Evolutionary conservation across 148 eudicot genomes (phyloP), one percentile per base, ranked within the genome.

Genomic region (Amaranthus hypochondriacus): DNA sequence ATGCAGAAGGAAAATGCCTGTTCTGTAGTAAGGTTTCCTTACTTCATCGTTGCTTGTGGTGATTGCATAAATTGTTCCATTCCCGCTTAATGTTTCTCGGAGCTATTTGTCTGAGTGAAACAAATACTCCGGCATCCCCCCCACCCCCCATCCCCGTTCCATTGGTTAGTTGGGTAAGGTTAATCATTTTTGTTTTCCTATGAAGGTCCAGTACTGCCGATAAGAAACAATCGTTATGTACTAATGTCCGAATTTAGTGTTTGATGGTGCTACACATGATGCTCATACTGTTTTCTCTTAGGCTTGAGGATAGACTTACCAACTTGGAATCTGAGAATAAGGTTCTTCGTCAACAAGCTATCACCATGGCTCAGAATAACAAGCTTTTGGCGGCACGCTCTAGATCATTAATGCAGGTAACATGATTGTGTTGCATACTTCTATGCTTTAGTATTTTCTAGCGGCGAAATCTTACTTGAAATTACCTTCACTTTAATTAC

Each of bases 291-390:
- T 74, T 77, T 53, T 78, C 51, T 66, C 62, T 73, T 81, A 90
- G 98, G 90, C 92, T 90, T 70, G 98, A 92, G 72, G 98, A 90
- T 74, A 89, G 91, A 86, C 83, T 87, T 56, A 81, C 80, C 75
- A 89, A 87, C 81, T 68, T 90, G 67, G 96, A 92, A 71, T 84
- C 96, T 48, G 93, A 92, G 83, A 92, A 92, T 81, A 89, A 92
- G 80, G 87, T 87, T 81, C 90, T 90, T 81, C 96, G 93, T 69
- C 96, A 90, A 80, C 92, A 90, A 81, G 92, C 93, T 76, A 85
- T 92, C 47, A 74, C 91, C 48, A 84, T 87, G 89, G 89, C 93
- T 15, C 96, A 92, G 80, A 90, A 83, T 69, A 89, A 84, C 80
- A 92, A 92, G 80, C 69, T 86, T 70, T 82, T 83, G 65, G 82